Conservation (phyloP, 1,284 basidiomycete genomes). For the Marasmius tenuissimus region DNA sequence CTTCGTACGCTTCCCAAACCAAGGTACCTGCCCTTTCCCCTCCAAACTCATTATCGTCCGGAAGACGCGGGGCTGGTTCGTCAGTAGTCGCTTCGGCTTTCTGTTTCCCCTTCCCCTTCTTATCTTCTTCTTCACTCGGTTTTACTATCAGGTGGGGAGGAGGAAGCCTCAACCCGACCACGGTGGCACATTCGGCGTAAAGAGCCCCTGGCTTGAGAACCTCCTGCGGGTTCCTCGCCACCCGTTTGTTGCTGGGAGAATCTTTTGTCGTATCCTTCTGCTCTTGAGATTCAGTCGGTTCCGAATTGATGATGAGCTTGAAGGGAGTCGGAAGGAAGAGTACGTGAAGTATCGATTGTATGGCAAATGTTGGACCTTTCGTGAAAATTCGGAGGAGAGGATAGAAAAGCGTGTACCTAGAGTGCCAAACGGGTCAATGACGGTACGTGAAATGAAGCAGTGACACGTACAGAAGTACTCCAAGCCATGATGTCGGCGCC, state of each 20-base stretch:
- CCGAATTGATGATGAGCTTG: conserved; percentile 41
- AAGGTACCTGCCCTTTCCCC: conserved; percentile 63
- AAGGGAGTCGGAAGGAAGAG: conserved; percentile 77
- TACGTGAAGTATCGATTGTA: conserved; percentile 67
- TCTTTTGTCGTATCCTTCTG: conserved; percentile 10
- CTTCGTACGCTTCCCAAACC: conserved; percentile 76
- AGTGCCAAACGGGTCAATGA: conserved; percentile 5
- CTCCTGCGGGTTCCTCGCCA: conserved; percentile 41
- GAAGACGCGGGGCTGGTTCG: conserved; percentile 33
- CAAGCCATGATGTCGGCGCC: conserved; percentile 30
- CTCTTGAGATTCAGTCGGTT: conserved; percentile 15
- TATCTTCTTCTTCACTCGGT: conserved; percentile 7
- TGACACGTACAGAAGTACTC: conserved; percentile 46
- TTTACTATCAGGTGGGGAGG: conserved; percentile 15
- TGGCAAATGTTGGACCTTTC: conserved; percentile 57
- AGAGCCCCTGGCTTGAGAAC: conserved; percentile 74
- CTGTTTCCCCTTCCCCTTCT: conserved; percentile 11
- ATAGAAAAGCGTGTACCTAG: conserved; percentile 58
- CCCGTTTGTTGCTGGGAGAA: conserved; percentile 13
- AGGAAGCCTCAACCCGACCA: conserved; percentile 51
- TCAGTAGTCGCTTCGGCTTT: conserved; percentile 14
- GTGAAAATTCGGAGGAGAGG: conserved; percentile 61
- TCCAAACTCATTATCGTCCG: conserved; percentile 67
- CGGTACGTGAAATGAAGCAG: conserved; percentile 4
- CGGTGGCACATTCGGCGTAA: conserved; percentile 65